Evolutionary conservation across 495 filamentous ascomycete genomes (phyloP), one percentile per base, ranked within the genome.

Genomic region (Chlorociboria aeruginascens): DNA sequence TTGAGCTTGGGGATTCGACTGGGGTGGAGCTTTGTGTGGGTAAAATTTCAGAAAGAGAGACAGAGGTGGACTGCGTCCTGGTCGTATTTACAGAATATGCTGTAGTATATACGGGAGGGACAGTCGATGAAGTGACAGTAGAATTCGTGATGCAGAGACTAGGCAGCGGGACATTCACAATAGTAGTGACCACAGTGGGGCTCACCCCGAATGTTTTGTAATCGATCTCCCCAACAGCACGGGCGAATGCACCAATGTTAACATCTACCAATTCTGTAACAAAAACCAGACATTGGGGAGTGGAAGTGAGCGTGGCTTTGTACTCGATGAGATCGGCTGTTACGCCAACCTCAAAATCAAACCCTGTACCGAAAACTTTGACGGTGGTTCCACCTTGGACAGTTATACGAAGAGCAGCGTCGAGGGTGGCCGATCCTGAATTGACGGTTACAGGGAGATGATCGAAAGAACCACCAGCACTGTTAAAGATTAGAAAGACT

Each of bases 271-370:
- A 58, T 50, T 67, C 63, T 42, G 54, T 58, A 16, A 55, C 45
- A 40, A 51, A 49, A 36, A 65, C 31, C 12, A 45, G 51, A 39
- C 62, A 65, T 1, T 40, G 46, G 6, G 54, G 48, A 3, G 56
- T 57, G 43, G 35, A 42, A 20, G 56, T 53, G 49, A 70, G 58
- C 32, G 63, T 62, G 51, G 64, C 67, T 31, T 61, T 56, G 40
- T 66, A 70, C 48, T 68, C 64, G 35, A 67, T 55, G 6, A 70
- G 54, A 46, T 70, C 64, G 45, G 61, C 64, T 46, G 60, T 65
- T 42, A 68, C 62, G 29, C 64, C 63, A 17, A 68, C 55, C 47
- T 65, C 62, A 7, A 67, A 59, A 51, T 63, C 61, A 31, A 65
- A 64, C 34, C 65, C 64, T 35, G 67, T 61, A 25, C 56, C 62